Percentiles rank a stretch among this genome's conserved stretches.
Conservation (phyloP, 2,329 filamentous ascomycete species). For the Nemania serpens region DNA sequence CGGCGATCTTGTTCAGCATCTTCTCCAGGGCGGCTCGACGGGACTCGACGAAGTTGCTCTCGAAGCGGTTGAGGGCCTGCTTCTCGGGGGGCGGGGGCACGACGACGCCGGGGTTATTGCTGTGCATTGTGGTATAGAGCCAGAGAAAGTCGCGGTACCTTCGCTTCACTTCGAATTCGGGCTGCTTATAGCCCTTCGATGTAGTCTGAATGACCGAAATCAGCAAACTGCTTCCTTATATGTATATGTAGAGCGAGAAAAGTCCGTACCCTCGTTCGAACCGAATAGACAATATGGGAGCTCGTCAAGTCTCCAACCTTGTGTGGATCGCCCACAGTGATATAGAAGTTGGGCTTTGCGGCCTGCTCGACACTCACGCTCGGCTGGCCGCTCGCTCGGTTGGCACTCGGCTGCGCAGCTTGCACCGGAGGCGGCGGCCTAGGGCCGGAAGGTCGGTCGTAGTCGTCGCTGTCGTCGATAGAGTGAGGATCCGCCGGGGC, state of each 20-base stretch:
- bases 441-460: conserved; percentile 53
- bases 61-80: conserved; percentile 94
- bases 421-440: conserved; percentile 70
- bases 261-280: conserved; percentile 79
- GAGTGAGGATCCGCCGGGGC: conserved; percentile 63
- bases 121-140: conserved; percentile 94
- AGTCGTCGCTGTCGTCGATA: conserved; percentile 70
- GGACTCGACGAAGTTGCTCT: conserved; percentile 95
- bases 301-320: conserved; percentile 97
- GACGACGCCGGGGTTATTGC: conserved; percentile 92
- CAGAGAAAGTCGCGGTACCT: conserved; percentile 96
- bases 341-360: conserved; percentile 87
- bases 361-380: conserved; percentile 93
- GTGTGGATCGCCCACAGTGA: conserved; percentile 92
- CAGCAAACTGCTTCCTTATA: conserved; percentile 1
- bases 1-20: conserved; percentile 96
- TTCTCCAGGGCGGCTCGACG: conserved; percentile 89
- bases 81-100: conserved; percentile 97
- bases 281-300: conserved; percentile 96
- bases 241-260: neutral
- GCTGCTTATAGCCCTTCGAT: conserved; percentile 91
- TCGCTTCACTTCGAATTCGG: conserved; percentile 90
- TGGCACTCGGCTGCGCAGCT: conserved; percentile 57
- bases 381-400: conserved; percentile 63
- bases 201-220: conserved; percentile 66